Evolutionary conservation across 495 filamentous ascomycete species (phyloP).

Genomic region (Annulohypoxylon stygium): DNA sequence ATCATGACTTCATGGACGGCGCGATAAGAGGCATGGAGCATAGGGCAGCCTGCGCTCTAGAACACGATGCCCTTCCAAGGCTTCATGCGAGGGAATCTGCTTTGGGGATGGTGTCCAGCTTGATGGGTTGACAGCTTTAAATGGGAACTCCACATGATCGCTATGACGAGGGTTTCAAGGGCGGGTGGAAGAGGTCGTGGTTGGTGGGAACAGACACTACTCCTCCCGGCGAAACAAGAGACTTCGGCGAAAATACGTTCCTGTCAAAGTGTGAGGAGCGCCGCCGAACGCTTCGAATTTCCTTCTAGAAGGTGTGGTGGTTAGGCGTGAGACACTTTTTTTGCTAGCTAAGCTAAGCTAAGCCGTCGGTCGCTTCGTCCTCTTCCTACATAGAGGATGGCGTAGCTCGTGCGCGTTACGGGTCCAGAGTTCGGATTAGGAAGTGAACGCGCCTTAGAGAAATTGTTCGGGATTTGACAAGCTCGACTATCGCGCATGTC

Average conservation of each 20-base stretch:
- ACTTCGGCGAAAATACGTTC: constrained; percentile 38
- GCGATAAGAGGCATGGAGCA: constrained; percentile 6
- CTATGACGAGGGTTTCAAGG: constrained; percentile 42
- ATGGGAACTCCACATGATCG: constrained; percentile 34
- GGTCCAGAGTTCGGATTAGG: constrained; percentile 25
- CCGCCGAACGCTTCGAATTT: constrained; percentile 30
- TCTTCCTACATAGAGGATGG: neutral
- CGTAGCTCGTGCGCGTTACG: constrained; percentile 17
- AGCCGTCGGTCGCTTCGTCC: constrained; percentile 1
- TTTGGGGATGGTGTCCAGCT: constrained; percentile 34
- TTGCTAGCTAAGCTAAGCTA: constrained; percentile 25
- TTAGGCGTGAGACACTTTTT: neutral
- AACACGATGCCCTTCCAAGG: constrained; percentile 3
- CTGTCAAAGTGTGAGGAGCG: constrained; percentile 16
- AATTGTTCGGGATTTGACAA: constrained; percentile 30
- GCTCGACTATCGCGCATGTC: constrained; percentile 1
- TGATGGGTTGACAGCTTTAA: constrained; percentile 6
- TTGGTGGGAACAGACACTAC: constrained; percentile 3
- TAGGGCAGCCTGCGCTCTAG: constrained; percentile 19
- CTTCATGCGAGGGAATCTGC: constrained; percentile 33
- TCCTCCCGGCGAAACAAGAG: constrained; percentile 26
- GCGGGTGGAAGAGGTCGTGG: constrained; percentile 1
- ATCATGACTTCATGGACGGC: constrained; percentile 18
- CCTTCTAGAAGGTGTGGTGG: constrained; percentile 40
- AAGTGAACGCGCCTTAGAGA: constrained; percentile 22